phyloP scores from a whole-genome alignment of 2,329 filamentous ascomycete genomes.

The Penicillium aurantiogriseum region DNA sequence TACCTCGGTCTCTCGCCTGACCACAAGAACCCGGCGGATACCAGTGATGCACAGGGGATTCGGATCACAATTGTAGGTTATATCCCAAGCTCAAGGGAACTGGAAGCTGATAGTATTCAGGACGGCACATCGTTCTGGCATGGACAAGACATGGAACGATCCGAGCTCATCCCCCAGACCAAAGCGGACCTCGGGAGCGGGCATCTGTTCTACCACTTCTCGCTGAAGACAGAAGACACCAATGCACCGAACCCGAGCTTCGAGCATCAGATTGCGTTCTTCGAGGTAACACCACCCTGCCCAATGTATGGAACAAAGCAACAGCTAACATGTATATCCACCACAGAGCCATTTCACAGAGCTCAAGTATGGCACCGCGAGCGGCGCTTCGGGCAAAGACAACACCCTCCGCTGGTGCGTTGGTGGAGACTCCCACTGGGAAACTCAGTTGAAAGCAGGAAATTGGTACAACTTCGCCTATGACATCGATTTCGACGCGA shows the following conservation, averaged over 20 bases:
- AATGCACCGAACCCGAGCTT: conserved; percentile 62
- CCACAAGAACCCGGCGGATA: conserved; percentile 66
- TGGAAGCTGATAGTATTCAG: not conserved
- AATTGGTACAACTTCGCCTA: conserved; percentile 76
- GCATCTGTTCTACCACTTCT: conserved; percentile 71
- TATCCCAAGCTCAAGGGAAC: conserved; percentile 37
- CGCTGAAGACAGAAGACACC: conserved; percentile 56
- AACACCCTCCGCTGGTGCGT: conserved; percentile 65
- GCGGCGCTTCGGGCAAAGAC: conserved; percentile 49
- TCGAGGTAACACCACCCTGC: conserved; percentile 33
- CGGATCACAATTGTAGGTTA: conserved; percentile 61
- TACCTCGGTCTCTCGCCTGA: conserved; percentile 62
- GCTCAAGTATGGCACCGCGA: conserved; percentile 61
- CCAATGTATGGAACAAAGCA: too few relatives aligned
- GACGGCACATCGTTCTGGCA: conserved; percentile 62
- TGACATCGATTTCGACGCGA: conserved; percentile 65
- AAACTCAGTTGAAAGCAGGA: conserved; percentile 58
- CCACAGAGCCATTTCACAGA: conserved; percentile 72
- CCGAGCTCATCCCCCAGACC: conserved; percentile 71
- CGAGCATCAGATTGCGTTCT: conserved; percentile 66
- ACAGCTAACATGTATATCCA: conserved; percentile 13
- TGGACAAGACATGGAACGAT: conserved; percentile 69
- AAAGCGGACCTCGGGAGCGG: conserved; percentile 63
- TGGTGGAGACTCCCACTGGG: conserved; percentile 61
- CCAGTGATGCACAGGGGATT: conserved; percentile 60